Evolutionary conservation across 140 eudicot species (phyloP), one percentile per base, ranked within the genome.

Genomic region (Senecio squalidus): DNA sequence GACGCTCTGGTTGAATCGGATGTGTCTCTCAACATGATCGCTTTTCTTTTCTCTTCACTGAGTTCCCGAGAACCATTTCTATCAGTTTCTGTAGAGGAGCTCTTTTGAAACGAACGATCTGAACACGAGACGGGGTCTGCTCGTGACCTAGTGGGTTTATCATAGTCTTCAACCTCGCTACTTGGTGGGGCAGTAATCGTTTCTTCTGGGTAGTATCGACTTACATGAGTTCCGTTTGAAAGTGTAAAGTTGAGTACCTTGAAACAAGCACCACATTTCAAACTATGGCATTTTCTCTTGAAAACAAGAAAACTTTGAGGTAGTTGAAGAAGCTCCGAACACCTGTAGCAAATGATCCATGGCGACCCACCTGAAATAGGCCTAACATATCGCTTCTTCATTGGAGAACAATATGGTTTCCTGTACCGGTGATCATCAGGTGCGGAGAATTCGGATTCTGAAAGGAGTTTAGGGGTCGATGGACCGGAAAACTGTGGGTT

Each of bases 321-420:
- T 57, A 90, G 67, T 55, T 80, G 95, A 45, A 90, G 77, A 30
- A 81, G 58, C 52, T 73, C 69, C 8, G 58, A 73, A 74, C 97
- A 90, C 26, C 51, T 41, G 57, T 83, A 80, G 65, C 97, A 90
- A 5, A 76, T 28, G 15, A 90, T 21, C 61, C 86, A 58, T 0
- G 97, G 97, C 10, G 90, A 73, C 43, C 95, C 97, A 27, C 95
- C 88, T 11, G 95, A 79, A 29, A 86, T 56, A 0, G 95, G 95
- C 24, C 82, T 76, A 63, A 86, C 61, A 53, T 80, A 84, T 64
- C 49, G 60, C 72, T 75, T 89, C 14, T 73, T 89, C 15, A 55
- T 68, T 0, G 78, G 64, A 9, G 78, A 77, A 43, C 24, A 55
- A 24, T 53, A 14, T 36, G 51, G 51, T 75, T 64, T 70, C 24